These are phyloP conservation scores for Cryptococcus jaspeensis DNA, from an alignment of 1,284 basidiomycete genomes.

Conservation along the genomic window DNA sequence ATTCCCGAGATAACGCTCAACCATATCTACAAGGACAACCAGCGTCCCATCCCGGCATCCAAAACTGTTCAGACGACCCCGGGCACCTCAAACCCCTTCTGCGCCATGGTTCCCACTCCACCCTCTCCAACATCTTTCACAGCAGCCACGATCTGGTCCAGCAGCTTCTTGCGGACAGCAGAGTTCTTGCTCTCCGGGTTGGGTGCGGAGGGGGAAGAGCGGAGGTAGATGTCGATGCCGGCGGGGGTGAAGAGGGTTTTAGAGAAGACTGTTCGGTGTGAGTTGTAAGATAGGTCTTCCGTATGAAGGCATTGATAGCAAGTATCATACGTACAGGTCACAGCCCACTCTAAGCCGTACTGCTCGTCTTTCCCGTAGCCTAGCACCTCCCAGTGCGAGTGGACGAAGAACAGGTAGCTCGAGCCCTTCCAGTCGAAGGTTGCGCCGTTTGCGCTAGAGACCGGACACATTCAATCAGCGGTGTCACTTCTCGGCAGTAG, in stretches of 20 bases:
- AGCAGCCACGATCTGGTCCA: slow-evolving; percentile 21
- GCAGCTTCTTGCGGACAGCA: slow-evolving; percentile 14
- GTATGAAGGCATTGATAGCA: neutral
- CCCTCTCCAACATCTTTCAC: slow-evolving; percentile 17
- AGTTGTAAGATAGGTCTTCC: neutral
- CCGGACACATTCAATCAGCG: neutral
- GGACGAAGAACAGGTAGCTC: slow-evolving; percentile 53
- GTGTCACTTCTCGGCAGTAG: no score
- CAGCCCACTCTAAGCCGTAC: slow-evolving; percentile 52
- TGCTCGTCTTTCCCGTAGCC: slow-evolving; percentile 50
- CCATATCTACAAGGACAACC: neutral
- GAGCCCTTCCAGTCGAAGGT: slow-evolving; percentile 57
- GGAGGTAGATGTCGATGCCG: slow-evolving; percentile 57
- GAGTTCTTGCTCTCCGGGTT: neutral
- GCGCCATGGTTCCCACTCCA: slow-evolving; percentile 22
- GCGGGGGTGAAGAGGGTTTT: slow-evolving; percentile 59
- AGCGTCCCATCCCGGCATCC: slow-evolving; percentile 12
- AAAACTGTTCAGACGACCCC: slow-evolving; percentile 22
- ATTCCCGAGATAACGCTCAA: no score
- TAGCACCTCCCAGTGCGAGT: slow-evolving; percentile 57
- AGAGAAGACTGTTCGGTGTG: slow-evolving; percentile 52
- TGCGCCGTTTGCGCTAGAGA: slow-evolving; percentile 39
- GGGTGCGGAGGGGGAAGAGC: slow-evolving; percentile 19
- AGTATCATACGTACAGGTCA: slow-evolving; percentile 50
- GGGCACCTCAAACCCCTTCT: slow-evolving; percentile 33